A percentile compares a stretch with the other conserved stretches of the same genome.
phyloP scores from a whole-genome alignment of 495 filamentous ascomycete genomes.

The Podospora anserina region DNA sequence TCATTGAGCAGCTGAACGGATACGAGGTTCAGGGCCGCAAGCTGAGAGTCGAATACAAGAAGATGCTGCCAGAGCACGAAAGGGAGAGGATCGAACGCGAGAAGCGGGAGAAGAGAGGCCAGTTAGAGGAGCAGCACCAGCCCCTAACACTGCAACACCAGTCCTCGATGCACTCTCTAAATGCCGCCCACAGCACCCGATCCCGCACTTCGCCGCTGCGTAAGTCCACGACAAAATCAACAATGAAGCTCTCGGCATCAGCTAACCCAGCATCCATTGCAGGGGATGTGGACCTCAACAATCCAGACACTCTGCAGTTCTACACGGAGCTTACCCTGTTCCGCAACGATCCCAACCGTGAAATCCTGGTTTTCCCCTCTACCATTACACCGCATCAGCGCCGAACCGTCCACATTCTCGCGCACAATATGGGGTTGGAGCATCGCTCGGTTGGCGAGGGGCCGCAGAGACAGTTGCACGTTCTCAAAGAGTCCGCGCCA shows the following conservation, averaged over 20 bases:
- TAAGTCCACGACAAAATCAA: conserved; percentile 25
- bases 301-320: conserved; percentile 78
- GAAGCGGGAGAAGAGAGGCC: conserved; percentile 93
- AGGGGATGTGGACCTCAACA: conserved; percentile 84
- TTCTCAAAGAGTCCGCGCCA: conserved; percentile 62
- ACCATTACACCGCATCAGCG: conserved; percentile 78
- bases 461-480: conserved; percentile 81
- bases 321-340: conserved; percentile 88
- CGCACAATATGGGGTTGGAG: conserved; percentile 88
- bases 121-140: conserved; percentile 94
- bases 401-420: conserved; percentile 85
- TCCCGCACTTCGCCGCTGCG: conserved; percentile 40
- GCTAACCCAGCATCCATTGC: conserved; percentile 22
- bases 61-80: conserved; percentile 94
- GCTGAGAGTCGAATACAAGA: conserved; percentile 96
- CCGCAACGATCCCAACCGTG: conserved; percentile 71
- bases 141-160: conserved; percentile 70
- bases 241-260: conserved; percentile 23
- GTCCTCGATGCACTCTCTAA: conserved; percentile 77
- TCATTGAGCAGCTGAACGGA: conserved; percentile 89
- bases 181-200: conserved; percentile 44
- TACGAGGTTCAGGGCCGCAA: conserved; percentile 93
- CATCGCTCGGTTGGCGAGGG: conserved; percentile 85
- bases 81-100: conserved; percentile 94
- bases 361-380: conserved; percentile 77